Evolutionary conservation across 768 basidiomycete genomes (phyloP).

Genomic region (Lentinus tigrinus): DNA sequence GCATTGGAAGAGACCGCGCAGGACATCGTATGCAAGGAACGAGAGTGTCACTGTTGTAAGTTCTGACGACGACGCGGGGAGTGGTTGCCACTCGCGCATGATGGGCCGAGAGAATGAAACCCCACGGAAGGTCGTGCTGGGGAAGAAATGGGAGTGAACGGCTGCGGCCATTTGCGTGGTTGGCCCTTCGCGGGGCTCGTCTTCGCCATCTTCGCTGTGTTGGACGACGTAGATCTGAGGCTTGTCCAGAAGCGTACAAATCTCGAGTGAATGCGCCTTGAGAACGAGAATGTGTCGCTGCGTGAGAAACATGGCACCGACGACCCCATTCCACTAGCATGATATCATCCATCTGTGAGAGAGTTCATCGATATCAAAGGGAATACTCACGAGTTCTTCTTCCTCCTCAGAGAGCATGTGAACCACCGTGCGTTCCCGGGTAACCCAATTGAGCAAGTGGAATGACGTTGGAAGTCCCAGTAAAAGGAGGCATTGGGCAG

Average conservation of each 20-base stretch:
- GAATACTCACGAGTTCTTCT: slow-evolving; percentile 33
- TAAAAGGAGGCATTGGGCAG: slow-evolving; percentile 31
- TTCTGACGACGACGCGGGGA: neutral
- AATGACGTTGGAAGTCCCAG: slow-evolving; percentile 28
- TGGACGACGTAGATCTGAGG: neutral
- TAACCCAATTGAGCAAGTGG: slow-evolving; percentile 40
- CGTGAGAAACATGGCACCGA: slow-evolving; percentile 45
- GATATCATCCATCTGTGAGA: neutral
- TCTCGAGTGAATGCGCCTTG: slow-evolving; percentile 50
- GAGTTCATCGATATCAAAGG: neutral
- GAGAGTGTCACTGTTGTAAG: slow-evolving; percentile 37
- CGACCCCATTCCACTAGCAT: slow-evolving; percentile 41
- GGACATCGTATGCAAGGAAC: slow-evolving; percentile 42
- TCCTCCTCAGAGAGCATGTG: slow-evolving; percentile 24
- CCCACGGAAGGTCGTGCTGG: slow-evolving; percentile 37
- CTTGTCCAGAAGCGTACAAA: slow-evolving; percentile 31
- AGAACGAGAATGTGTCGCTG: slow-evolving; percentile 49
- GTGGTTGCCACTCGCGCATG: neutral
- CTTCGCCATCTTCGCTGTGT: neutral
- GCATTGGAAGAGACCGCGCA: slow-evolving; percentile 53
- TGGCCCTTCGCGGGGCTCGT: neutral
- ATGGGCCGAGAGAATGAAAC: slow-evolving; percentile 20
- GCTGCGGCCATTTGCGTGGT: slow-evolving; percentile 3
- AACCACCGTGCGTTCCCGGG: slow-evolving; percentile 23
- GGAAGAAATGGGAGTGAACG: slow-evolving; percentile 14